Conservation (phyloP, 192 early-diverging fungal genomes). For the Jimgerdemannia lactiflua region DNA sequence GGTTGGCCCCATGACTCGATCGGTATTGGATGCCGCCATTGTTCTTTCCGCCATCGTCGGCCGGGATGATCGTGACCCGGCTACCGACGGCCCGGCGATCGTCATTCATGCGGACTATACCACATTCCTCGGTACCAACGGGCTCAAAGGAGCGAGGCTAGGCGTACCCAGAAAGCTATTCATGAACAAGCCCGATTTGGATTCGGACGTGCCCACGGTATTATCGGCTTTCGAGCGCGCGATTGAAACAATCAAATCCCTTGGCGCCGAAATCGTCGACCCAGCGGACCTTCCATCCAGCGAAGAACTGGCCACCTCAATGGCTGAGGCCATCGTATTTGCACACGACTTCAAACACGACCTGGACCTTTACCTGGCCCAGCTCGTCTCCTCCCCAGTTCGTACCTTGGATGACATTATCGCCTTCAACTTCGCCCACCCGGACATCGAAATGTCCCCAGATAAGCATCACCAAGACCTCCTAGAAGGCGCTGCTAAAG, state of each 20-base stretch:
- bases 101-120: too few species aligned
- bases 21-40: conserved; percentile 27
- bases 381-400: background rate
- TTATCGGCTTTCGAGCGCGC: background rate
- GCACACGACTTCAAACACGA: background rate
- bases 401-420: conserved; percentile 1
- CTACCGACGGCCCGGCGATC: conserved; percentile 2
- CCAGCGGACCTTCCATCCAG: background rate
- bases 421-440: background rate
- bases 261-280: conserved; percentile 1
- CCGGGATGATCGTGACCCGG: conserved; percentile 11
- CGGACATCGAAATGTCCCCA: background rate
- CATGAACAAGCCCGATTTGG: background rate
- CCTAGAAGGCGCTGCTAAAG: background rate
- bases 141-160: conserved; percentile 8
- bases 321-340: background rate
- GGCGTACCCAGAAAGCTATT: conserved; percentile 7
- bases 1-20: conserved; percentile 41
- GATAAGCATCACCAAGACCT: background rate
- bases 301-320: background rate
- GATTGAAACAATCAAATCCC: background rate
- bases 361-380: background rate
- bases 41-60: conserved; percentile 26
- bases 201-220: background rate
- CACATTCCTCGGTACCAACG: too few species aligned